phyloP scores from a whole-genome alignment of 768 basidiomycete genomes.

The Kwoniella shandongensis region DNA sequence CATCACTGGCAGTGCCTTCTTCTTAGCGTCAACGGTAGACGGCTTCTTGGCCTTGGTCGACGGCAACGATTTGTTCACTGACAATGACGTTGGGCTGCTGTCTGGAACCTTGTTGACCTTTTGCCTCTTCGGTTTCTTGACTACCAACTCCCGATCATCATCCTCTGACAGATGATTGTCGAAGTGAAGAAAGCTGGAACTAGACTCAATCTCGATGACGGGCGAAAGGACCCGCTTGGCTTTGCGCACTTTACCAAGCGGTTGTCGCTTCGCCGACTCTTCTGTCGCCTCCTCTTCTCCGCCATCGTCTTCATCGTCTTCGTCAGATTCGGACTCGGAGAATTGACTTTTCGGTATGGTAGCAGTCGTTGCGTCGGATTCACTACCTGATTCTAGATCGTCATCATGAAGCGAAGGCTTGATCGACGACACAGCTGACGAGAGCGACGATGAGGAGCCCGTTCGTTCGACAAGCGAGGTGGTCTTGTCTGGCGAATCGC shows the following conservation, averaged over 20 bases:
- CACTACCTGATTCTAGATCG: constrained; percentile 25
- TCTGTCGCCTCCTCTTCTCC: neutral
- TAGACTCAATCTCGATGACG: constrained; percentile 8
- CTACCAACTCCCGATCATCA: constrained; percentile 6
- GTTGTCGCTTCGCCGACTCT: neutral
- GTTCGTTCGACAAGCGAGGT: constrained; percentile 3
- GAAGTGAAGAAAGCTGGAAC: neutral
- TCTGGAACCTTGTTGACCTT: constrained; percentile 7
- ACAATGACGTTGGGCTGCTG: constrained; percentile 3
- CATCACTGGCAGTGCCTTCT: constrained; percentile 3
- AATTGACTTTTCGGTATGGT: constrained; percentile 31
- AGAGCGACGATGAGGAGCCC: constrained; percentile 23
- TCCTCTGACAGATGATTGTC: constrained; percentile 12
- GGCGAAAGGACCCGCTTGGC: constrained; percentile 19
- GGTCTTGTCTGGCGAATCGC: too few species aligned
- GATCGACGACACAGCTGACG: constrained; percentile 16
- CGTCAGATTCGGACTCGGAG: constrained; percentile 23
- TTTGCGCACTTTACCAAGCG: constrained; percentile 3
- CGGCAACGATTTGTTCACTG: neutral
- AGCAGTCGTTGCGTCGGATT: constrained; percentile 38
- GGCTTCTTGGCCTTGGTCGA: constrained; percentile 2
- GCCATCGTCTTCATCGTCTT: constrained; percentile 5
- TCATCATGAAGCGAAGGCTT: constrained; percentile 7
- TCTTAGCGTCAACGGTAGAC: neutral
- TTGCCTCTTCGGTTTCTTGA: constrained; percentile 18